phyloP scores from a whole-genome alignment of 2,329 filamentous ascomycete species.

The Emmonsiellopsis sp. region DNA sequence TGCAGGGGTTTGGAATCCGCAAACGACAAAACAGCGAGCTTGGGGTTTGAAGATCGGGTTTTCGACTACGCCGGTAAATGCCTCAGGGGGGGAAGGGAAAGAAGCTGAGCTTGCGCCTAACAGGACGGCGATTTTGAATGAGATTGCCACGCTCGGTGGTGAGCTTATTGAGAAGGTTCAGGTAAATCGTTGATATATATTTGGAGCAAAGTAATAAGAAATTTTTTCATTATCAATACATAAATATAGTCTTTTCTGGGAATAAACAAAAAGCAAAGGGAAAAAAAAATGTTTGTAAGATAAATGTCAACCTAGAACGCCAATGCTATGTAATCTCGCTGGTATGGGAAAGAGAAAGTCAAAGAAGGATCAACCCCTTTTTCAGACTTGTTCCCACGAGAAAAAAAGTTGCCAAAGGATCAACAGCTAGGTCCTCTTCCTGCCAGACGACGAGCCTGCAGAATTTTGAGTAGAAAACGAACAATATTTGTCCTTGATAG shows the following conservation, averaged over 20 bases:
- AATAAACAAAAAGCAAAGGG: background rate
- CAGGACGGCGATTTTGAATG: conserved; percentile 31
- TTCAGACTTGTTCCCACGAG: background rate
- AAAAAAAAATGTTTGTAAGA: background rate
- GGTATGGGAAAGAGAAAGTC: background rate
- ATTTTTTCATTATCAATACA: background rate
- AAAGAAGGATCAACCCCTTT: background rate
- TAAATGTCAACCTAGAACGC: conserved; percentile 5
- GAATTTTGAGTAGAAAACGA: conserved; percentile 68
- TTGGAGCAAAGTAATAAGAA: background rate
- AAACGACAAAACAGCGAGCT: conserved; percentile 19
- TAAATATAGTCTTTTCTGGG: background rate
- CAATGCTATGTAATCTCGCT: conserved; percentile 3
- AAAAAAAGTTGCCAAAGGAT: background rate
- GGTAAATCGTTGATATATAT: conserved; percentile 21
- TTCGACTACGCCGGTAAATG: conserved; percentile 19
- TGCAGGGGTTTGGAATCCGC: conserved; percentile 57
- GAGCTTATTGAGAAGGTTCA: conserved; percentile 62
- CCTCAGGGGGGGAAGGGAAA: conserved; percentile 8
- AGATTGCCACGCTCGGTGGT: conserved; percentile 44
- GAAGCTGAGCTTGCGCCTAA: conserved; percentile 26
- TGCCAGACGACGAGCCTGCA: conserved; percentile 25
- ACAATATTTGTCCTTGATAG: conserved; percentile 89
- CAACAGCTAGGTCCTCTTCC: background rate
- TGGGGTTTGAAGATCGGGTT: conserved; percentile 30